Evolutionary conservation across 345 rosid genomes (phyloP), one percentile per base, ranked within the genome.

Genomic region (Carallia pectinifolia): DNA sequence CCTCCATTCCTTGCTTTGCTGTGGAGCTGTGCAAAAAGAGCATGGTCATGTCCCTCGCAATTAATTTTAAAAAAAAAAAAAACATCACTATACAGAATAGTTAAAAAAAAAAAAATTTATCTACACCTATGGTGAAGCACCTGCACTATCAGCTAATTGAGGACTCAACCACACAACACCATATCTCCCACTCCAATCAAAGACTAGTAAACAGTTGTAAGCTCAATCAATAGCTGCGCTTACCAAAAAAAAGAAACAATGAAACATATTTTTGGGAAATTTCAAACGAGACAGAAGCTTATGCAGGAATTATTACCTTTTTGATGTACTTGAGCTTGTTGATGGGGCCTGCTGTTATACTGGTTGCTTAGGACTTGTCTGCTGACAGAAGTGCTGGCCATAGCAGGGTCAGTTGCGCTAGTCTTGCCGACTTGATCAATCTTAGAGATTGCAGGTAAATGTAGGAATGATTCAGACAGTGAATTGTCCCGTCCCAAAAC

Each of bases 1-100:
- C 76, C 88, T 93, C 94, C 98, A 93, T 74, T 91, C 92, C 75
- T 88, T 93, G 58, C 81, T 85, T 60, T 80, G 95, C 53, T 82
- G 86, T 55, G 84, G 62, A 76, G 85, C 96, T 89, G 92, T 84
- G 72, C 0, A 6, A 50, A 48, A 69, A 53, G 8, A 9, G 6
- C 53, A 52, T 29, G 30, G 55, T 64, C 58, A 77, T 40, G 40
- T n/a, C 60, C 60, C 60, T 19, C 5, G 23, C 15, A 23, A 44
- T 55, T 55, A 23, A 27, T 27, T 23, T 23, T 23, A 23, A 23
- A 8, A 13, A 30, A 19, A 55, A 1, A 55, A 55, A 44, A 38
- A 44, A 12, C 3, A 10, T 44, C 15, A 40, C 48, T 9, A 40
- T 40, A 40, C 15, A 9, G 13, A 40, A 40, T 10, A 40, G 48